Base-by-base conservation (phyloP, 129 eudicot species). In the Arctium minus region DNA sequence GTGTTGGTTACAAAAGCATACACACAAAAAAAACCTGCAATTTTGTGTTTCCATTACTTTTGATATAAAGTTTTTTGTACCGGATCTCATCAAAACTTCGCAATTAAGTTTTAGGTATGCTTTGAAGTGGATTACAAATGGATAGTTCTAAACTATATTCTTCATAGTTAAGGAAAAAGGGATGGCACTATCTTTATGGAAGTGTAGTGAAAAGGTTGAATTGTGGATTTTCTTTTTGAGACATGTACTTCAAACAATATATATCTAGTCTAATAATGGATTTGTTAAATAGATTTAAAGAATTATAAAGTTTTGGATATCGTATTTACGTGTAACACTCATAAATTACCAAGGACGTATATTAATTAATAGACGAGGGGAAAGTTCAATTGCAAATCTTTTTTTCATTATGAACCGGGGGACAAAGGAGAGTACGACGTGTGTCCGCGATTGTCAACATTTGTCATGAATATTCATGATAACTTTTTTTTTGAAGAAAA, bases 41-140 rank as follows among this genome's bases (percentile, higher is more conserved):
- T 36, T 65, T 84, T 71, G 74, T 78, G 53, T 72, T 73, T 44
- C 12, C 79, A 72, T 78, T 40, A 18, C 35, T 60, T 84, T 73
- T 73, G 40, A 17, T 35, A 77, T 70, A 72, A 73, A 84, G 76
- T 64, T 60, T 60, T 13, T 2, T 62, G 33, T 0, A 22, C 27
- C 27, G 27, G 27, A 22, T 22, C 27, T 22, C 27, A 22, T 22
- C 27, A 22, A 0, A 22, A 22, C 27, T 22, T 22, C 0, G 0
- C 27, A 22, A 0, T 22, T 22, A 22, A 22, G 27, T 22, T 22
- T 22, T 0, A 22, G 0, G 27, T 74, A 84, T 73, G 87, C 39
- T 72, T 84, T 84, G 56, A 84, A 78, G 83, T 78, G 79, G 79
- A 83, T 70, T 62, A 71, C 74, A 83, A 83, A 78, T 78, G 48